Base-by-base conservation (phyloP, 2,329 filamentous ascomycete genomes). In the Aspergillus sp. region DNA sequence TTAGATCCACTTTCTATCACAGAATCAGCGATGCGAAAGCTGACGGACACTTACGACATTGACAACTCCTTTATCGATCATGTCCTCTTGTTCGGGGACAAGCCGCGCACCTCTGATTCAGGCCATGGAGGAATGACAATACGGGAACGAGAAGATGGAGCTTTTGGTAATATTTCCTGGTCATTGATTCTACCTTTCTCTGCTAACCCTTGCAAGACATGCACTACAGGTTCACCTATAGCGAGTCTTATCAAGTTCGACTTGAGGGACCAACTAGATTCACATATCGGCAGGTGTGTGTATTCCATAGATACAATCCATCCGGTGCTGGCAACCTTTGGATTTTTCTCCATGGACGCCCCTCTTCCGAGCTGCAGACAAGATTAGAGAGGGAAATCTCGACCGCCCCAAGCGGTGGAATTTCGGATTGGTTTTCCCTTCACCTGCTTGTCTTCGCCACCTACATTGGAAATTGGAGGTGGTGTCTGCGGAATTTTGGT, bases 71-170 rank as follows among this genome's bases (percentile, higher is more conserved):
- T 65, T 19, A 53, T 58, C 8, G 61, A 66, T 31, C 58, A 58
- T 11, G 47, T 35, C 2, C 50, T 62, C 6, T 64, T 61, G 4
- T 66, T 66, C n/a, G 64, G 64, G 4, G 61, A 66, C 19, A 66
- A 66, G 21, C 64, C 64, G 19, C 58, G 56, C 4, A 62, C 47
- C 31, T 57, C 62, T 2, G 61, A 62, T 57, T 57, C 63, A 17
- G 62, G 62, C 2, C 52, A 65, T 47, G 64, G 64, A 31, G 27
- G 27, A 31, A 31, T 31, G 27, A 31, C 27, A 31, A 31, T 31
- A 31, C 27, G 9, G 8, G 27, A 31, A 31, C 27, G 27, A 31
- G 27, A 31, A 31, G 27, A 31, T 31, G 57, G 61, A 2, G 51
- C 55, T 33, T 61, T 51, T 50, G 59, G 57, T 62, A 60, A 24